Percentiles rank a stretch among this genome's conserved stretches.
These are phyloP conservation scores for Fusarium lyarnte DNA, from an alignment of 2,329 filamentous ascomycete species.

Conservation along the genomic window DNA sequence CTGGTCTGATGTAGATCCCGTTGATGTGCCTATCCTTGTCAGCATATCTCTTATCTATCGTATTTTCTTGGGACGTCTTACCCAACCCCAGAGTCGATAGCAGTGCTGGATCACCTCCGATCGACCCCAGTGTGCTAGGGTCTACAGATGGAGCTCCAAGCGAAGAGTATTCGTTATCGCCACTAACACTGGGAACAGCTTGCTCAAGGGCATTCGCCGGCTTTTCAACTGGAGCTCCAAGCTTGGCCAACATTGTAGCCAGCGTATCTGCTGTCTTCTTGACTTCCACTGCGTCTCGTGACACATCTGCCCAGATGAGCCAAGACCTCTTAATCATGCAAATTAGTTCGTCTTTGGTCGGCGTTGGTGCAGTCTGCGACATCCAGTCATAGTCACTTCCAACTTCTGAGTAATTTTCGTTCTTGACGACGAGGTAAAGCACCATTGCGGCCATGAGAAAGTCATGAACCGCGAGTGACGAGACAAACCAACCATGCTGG, in stretches of 20 bases:
- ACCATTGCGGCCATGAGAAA: conserved; percentile 71
- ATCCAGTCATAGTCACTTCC: conserved; percentile 50
- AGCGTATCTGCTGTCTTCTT: conserved; percentile 59
- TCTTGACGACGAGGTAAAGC: conserved; percentile 62
- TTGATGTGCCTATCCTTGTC: conserved; percentile 27
- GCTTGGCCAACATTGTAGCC: conserved; percentile 56
- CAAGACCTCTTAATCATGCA: conserved; percentile 55
- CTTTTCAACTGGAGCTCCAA: conserved; percentile 47
- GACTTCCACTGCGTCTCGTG: conserved; percentile 51
- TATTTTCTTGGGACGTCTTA: conserved; percentile 17
- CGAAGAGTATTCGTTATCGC: conserved; percentile 28
- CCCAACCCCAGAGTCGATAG: conserved; percentile 37
- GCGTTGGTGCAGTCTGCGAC: conserved; percentile 43
- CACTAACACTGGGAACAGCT: not conserved
- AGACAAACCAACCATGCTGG: conserved; percentile 65
- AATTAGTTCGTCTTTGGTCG: conserved; percentile 53
- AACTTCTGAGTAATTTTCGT: conserved; percentile 52
- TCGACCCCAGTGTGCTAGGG: conserved; percentile 31
- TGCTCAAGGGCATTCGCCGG: not conserved
- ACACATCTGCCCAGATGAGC: conserved; percentile 55
- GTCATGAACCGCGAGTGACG: conserved; percentile 67
- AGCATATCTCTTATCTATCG: conserved; percentile 19
- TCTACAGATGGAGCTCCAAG: conserved; percentile 32
- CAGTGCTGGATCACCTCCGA: conserved; percentile 32
- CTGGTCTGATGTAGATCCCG: conserved; percentile 32